A percentile compares a stretch with the other conserved stretches of the same genome.
Conservation (phyloP, 129 eudicot genomes). For the Lonicera japonica region DNA sequence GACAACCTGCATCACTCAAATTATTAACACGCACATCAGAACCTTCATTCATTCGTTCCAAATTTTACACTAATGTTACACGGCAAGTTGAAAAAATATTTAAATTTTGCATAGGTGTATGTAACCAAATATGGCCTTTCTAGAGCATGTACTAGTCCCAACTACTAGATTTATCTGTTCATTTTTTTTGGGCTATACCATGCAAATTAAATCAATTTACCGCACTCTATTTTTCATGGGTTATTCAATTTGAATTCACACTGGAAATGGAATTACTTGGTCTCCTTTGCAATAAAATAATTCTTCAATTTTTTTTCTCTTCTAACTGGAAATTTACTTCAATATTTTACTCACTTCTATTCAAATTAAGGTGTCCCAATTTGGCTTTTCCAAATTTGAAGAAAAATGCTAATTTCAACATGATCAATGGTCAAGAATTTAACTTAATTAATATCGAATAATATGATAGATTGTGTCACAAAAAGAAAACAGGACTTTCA, state of each 20-base stretch:
- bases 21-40: not conserved
- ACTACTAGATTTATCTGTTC: not conserved
- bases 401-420: too few species aligned
- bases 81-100: not conserved
- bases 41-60: not conserved
- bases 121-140: not conserved
- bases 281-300: too few species aligned
- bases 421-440: not conserved
- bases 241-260: too few species aligned
- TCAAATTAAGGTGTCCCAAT: too few species aligned
- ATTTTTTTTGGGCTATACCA: too few species aligned
- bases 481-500: not conserved
- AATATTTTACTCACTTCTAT: too few species aligned
- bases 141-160: not conserved
- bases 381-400: too few species aligned
- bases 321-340: too few species aligned
- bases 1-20: constrained; percentile 40
- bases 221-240: too few species aligned
- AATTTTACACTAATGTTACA: not conserved
- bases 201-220: too few species aligned
- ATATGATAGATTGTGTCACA: not conserved
- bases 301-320: too few species aligned
- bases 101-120: not conserved
- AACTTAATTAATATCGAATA: not conserved
- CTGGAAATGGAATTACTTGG: too few species aligned